phyloP scores from a whole-genome alignment of 345 rosid genomes.

The Eutrema japonicum region DNA sequence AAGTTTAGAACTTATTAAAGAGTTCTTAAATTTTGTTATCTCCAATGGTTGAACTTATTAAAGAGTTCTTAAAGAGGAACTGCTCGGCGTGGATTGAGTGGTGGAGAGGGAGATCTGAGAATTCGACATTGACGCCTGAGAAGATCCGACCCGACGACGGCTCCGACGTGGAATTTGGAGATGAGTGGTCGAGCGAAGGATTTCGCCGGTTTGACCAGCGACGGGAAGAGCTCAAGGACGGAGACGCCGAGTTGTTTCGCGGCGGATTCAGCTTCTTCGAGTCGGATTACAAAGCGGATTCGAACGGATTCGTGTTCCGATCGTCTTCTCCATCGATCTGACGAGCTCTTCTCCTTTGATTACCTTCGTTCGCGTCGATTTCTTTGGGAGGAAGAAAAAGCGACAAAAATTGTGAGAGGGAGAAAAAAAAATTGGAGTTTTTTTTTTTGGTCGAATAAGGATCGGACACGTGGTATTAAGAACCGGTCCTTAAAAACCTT shows the following conservation, averaged over 20 bases:
- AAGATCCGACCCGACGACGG: conserved; percentile 91
- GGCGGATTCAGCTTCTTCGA: conserved; percentile 69
- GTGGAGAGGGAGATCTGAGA: conserved; percentile 90
- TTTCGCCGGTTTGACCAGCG: conserved; percentile 66
- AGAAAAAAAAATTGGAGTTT: not conserved
- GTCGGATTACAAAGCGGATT: conserved; percentile 58
- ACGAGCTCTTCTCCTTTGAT: not conserved
- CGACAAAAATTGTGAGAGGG: conserved; percentile 10
- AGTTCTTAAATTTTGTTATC: too few species aligned
- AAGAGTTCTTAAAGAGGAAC: conserved; percentile 50
- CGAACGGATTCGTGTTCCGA: not conserved
- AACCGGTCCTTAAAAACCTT: too few species aligned
- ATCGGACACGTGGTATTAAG: too few species aligned
- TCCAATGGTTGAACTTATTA: too few species aligned
- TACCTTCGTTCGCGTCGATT: not conserved
- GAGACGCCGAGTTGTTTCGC: conserved; percentile 60
- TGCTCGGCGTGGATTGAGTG: conserved; percentile 97
- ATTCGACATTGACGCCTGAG: conserved; percentile 85
- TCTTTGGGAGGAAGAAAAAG: conserved; percentile 2
- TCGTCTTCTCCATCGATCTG: conserved; percentile 4
- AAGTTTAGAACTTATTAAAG: too few species aligned
- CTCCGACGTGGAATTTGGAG: conserved; percentile 80
- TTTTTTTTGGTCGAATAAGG: too few species aligned
- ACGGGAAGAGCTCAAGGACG: conserved; percentile 64
- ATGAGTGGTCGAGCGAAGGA: conserved; percentile 79